Conservation (phyloP, 1,284 basidiomycete genomes). For the Sphagnurus paluster region DNA sequence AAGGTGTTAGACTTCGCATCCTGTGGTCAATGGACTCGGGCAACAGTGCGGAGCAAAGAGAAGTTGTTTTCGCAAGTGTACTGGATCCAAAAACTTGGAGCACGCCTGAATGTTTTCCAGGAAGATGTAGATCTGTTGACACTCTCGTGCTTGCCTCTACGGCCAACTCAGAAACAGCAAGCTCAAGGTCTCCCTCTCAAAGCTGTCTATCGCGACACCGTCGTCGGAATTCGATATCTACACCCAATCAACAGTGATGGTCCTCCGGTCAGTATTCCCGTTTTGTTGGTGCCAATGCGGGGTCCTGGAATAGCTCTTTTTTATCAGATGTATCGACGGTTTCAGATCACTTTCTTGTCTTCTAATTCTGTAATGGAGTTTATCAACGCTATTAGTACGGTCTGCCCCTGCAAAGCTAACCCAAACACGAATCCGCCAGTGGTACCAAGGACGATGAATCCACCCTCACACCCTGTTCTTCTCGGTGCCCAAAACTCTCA, state of each 20-base stretch:
- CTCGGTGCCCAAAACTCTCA: no score
- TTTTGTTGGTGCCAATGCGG: slow-evolving; percentile 4
- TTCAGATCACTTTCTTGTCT: slow-evolving; percentile 67
- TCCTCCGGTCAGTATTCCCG: slow-evolving; percentile 37
- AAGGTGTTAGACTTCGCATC: slow-evolving; percentile 63
- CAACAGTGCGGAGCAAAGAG: slow-evolving; percentile 42
- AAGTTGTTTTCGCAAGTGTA: slow-evolving; percentile 62
- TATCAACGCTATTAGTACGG: slow-evolving; percentile 57
- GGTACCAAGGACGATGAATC: slow-evolving; percentile 14
- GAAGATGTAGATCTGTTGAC: slow-evolving; percentile 72
- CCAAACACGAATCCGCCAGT: slow-evolving; percentile 9
- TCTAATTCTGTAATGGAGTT: slow-evolving; percentile 51
- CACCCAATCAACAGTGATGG: slow-evolving; percentile 45
- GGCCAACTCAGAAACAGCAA: slow-evolving; percentile 28
- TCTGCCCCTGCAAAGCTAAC: slow-evolving; percentile 72
- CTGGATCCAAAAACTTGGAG: not conserved
- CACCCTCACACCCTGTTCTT: slow-evolving; percentile 6
- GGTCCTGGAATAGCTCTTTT: slow-evolving; percentile 1
- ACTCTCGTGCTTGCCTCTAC: slow-evolving; percentile 49
- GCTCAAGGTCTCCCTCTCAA: slow-evolving; percentile 64
- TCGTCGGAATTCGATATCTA: slow-evolving; percentile 73
- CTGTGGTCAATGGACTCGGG: slow-evolving; percentile 56
- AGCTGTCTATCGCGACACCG: slow-evolving; percentile 69
- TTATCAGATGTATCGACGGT: slow-evolving; percentile 62
- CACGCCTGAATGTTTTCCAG: slow-evolving; percentile 34